These are phyloP conservation scores for Solanum paucissectum DNA, from an alignment of 257 asterid species.

Conservation along the genomic window DNA sequence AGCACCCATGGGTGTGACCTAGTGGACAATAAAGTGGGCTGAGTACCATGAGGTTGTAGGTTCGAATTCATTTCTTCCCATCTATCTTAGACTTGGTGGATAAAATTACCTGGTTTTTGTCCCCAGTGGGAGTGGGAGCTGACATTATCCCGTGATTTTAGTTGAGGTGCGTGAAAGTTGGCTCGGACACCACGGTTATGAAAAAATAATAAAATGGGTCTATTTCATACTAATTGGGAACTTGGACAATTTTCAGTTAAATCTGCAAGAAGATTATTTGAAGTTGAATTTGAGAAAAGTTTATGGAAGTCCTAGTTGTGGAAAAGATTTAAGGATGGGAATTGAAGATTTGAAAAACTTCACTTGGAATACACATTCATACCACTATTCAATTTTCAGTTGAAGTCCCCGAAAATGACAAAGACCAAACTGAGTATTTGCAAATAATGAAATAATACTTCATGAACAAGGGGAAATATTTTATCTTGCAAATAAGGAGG, in stretches of 20 bases:
- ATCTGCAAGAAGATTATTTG: not conserved
- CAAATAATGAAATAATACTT: not conserved
- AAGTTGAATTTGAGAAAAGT: not conserved
- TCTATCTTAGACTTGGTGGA: not conserved
- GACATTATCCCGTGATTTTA: too few species aligned
- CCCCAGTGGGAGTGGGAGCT: not conserved
- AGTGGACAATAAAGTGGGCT: not conserved
- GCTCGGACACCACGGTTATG: not conserved
- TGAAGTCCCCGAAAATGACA: not conserved
- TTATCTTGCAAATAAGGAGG: not conserved
- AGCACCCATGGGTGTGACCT: not conserved
- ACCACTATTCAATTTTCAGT: not conserved
- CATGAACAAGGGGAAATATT: not conserved
- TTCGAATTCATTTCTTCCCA: not conserved
- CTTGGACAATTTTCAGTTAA: not conserved
- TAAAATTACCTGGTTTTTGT: not conserved
- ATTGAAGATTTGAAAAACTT: not conserved
- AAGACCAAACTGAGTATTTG: not conserved
- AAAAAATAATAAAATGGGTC: not conserved
- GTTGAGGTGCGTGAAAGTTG: not conserved
- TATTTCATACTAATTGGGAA: not conserved
- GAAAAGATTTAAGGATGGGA: not conserved
- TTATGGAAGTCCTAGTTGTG: not conserved
- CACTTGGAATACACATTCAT: not conserved
- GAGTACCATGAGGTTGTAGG: not conserved